A percentile compares a stretch with the other conserved stretches of the same genome.
Evolutionary conservation across 805 yeast species (phyloP).

Genomic region (Candida alai): DNA sequence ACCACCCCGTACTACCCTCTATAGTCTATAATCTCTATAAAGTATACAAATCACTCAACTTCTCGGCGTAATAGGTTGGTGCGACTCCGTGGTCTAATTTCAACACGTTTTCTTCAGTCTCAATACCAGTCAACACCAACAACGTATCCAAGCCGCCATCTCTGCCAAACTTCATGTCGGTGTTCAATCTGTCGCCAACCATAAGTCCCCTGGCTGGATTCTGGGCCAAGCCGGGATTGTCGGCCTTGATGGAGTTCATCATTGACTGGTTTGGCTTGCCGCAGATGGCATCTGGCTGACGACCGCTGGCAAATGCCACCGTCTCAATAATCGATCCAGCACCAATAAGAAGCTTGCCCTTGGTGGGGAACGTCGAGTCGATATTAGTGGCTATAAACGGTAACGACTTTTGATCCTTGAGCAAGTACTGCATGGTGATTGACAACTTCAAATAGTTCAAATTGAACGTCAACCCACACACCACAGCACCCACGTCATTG

Average conservation of each 20-base stretch:
- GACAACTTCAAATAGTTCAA: constrained; percentile 82
- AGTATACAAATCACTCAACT: constrained; percentile 75
- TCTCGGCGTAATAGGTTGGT: constrained; percentile 67
- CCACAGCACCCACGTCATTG: constrained; percentile 76
- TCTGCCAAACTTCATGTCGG: constrained; percentile 90
- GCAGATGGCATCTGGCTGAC: constrained; percentile 76
- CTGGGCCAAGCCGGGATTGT: constrained; percentile 42
- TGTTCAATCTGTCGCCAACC: constrained; percentile 94
- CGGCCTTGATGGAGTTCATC: constrained; percentile 84
- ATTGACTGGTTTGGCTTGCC: constrained; percentile 90
- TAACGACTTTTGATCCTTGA: constrained; percentile 50
- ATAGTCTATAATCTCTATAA: constrained; percentile 17
- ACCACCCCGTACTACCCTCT: constrained; percentile 3
- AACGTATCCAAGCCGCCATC: constrained; percentile 85
- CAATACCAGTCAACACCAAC: constrained; percentile 89
- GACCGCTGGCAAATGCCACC: constrained; percentile 68
- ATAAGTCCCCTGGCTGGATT: constrained; percentile 67
- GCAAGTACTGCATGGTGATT: constrained; percentile 74
- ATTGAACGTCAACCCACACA: constrained; percentile 78
- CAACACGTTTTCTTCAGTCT: constrained; percentile 60
- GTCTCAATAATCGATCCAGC: constrained; percentile 90
- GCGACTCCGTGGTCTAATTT: constrained; percentile 33
- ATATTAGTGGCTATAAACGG: constrained; percentile 89
- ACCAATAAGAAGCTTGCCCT: constrained; percentile 84
- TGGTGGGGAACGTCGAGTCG: constrained; percentile 90